Base-by-base conservation (phyloP, 148 eudicot species). In the Hydrangea macrophylla region DNA sequence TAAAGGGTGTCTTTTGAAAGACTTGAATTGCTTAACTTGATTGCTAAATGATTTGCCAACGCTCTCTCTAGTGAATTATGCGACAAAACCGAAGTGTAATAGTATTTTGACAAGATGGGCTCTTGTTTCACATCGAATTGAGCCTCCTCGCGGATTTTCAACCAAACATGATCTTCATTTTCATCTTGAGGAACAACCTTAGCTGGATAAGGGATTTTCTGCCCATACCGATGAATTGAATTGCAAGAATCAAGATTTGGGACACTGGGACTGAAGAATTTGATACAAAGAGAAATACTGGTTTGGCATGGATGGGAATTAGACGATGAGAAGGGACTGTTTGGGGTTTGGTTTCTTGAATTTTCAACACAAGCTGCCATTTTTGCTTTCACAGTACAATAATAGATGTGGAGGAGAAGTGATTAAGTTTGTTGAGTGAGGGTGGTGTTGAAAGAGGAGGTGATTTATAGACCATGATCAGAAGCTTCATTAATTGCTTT, bases 31-130 rank as follows among this genome's bases (percentile, higher is more conserved):
- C 74, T 27, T 17, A 84, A 57, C 33, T 82, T 84, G 10, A 28
- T 0, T 7, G 86, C 69, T 32, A 84, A 60, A 7, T 76, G 76
- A 40, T 68, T 65, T 0, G 85, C 79, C 30, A 84, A 57, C 0
- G 86, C 83, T 20, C 59, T 71, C 27, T 82, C 86, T 6, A 84
- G 72, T 6, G 83, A 74, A 2, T 31, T 9, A 42, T 79, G 88
- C 0, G 61, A 55, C 28, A 82, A 22, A 51, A 84, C 70, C 9
- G 78, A 44, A 20, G 66, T 62, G 35, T 20, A 1, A 22, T 74
- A 79, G 82, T 76, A 74, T 6, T 54, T 30, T 2, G 74, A 44
- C 18, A 84, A 63, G 27, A 79, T 62, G 27, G 85, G 83, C 39
- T 84, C 88, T 66, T 79, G 78, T 22, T 48, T 26, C 5, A 44